Evolutionary conservation across 306 rosid genomes (phyloP).

Genomic region (Vigna trinervia): DNA sequence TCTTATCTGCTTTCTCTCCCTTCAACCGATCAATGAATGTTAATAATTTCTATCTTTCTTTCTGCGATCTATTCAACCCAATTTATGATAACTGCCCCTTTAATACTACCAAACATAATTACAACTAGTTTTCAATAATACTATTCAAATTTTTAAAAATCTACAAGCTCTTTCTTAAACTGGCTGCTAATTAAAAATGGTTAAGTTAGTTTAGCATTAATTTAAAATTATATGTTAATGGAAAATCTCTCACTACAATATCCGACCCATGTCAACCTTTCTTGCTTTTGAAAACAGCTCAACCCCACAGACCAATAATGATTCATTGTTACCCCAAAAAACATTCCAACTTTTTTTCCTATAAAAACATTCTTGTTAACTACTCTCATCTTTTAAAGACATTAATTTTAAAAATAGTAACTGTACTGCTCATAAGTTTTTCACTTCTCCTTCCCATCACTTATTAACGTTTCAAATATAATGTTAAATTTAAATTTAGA

Average conservation of each 20-base stretch:
- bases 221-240: too few relatives aligned
- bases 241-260: neutral
- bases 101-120: neutral
- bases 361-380: neutral
- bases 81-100: conserved; percentile 5
- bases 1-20: too few relatives aligned
- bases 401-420: neutral
- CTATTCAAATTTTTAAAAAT: too few relatives aligned
- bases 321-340: neutral
- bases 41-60: too few relatives aligned
- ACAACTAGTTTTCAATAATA: neutral
- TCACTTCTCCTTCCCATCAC: too few relatives aligned
- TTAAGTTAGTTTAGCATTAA: too few relatives aligned
- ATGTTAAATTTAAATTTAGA: too few relatives aligned
- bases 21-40: too few relatives aligned
- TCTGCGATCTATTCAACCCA: neutral
- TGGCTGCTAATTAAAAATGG: too few relatives aligned
- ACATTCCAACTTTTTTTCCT: neutral
- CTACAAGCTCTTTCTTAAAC: neutral
- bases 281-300: neutral
- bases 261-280: neutral
- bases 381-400: neutral
- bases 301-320: neutral
- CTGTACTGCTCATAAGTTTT: neutral
- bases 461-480: too few relatives aligned